A percentile compares a stretch with the other conserved stretches of the same genome.
These are phyloP conservation scores for Geotrichum citri-aurantii DNA, from an alignment of 1,139 yeast species.

Conservation along the genomic window DNA sequence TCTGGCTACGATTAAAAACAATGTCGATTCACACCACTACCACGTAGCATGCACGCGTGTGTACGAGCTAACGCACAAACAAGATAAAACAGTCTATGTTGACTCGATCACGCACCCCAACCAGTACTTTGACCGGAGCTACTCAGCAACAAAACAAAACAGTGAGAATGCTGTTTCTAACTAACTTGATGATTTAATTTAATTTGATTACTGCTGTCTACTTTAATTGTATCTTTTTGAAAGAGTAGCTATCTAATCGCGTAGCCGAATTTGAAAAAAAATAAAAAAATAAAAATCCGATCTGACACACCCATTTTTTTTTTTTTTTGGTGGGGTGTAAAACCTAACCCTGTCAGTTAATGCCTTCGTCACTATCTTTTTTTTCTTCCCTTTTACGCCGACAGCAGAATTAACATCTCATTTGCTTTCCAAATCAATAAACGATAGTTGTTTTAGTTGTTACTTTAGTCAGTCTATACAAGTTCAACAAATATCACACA, in stretches of 20 bases:
- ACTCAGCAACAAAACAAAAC: neutral
- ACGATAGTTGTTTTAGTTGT: neutral
- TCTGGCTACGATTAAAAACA: conserved; percentile 57
- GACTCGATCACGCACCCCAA: conserved; percentile 78
- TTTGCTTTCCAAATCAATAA: neutral
- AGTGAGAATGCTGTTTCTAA: neutral
- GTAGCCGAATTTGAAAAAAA: neutral
- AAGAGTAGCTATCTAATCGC: neutral
- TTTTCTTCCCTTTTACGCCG: neutral
- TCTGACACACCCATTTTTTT: no score
- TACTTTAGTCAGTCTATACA: neutral
- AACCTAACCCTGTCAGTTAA: neutral
- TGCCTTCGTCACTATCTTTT: conserved; percentile 8
- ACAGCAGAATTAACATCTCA: neutral
- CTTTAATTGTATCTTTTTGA: neutral
- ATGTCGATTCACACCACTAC: conserved; percentile 60
- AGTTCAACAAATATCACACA: neutral
- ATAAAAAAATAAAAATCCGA: no score
- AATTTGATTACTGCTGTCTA: neutral
- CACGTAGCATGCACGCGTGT: conserved; percentile 88
- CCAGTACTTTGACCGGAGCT: conserved; percentile 65
- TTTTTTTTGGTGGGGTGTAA: neutral
- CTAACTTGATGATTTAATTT: neutral
- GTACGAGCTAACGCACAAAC: conserved; percentile 69
- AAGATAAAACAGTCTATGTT: conserved; percentile 31